Conservation (phyloP, 108 stramenopile species). For the Chaetoceros muelleri region DNA sequence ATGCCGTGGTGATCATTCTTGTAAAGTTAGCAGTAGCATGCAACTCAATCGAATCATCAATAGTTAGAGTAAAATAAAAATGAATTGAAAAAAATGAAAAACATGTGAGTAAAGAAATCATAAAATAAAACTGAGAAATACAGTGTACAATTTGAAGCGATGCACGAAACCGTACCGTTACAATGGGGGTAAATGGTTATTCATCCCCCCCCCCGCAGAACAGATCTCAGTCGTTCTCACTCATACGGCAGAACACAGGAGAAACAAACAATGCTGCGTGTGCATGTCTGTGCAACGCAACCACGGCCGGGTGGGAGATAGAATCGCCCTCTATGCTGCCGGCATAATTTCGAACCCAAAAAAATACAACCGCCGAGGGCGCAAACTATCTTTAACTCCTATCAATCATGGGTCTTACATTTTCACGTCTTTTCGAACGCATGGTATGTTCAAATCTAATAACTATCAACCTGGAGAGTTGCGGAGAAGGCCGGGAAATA, state of each 20-base stretch:
- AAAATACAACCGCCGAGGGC: neutral
- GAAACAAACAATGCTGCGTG: no score
- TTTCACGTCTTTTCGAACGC: slow-evolving; percentile 25
- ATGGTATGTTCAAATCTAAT: slow-evolving; percentile 6
- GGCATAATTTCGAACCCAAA: no score
- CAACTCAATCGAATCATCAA: neutral
- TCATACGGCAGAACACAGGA: neutral
- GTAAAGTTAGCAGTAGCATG: slow-evolving; percentile 17
- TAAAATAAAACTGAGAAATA: neutral
- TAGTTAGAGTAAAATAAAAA: neutral
- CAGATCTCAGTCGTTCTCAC: neutral
- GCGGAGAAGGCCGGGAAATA: neutral
- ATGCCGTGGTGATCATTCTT: slow-evolving; percentile 37
- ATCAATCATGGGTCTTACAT: slow-evolving; percentile 18
- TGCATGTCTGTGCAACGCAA: no score
- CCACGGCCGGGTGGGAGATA: no score
- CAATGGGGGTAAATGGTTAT: neutral
- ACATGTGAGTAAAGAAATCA: neutral
- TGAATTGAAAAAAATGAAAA: neutral
- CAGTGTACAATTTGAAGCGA: neutral
- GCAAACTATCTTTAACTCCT: neutral
- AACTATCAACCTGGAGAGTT: neutral
- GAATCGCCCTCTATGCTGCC: no score
- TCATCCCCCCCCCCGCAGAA: neutral
- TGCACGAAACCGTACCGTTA: neutral